These are phyloP conservation scores for Hymenoscyphus fructigenus DNA, from an alignment of 2,329 filamentous ascomycete genomes.

Conservation along the genomic window DNA sequence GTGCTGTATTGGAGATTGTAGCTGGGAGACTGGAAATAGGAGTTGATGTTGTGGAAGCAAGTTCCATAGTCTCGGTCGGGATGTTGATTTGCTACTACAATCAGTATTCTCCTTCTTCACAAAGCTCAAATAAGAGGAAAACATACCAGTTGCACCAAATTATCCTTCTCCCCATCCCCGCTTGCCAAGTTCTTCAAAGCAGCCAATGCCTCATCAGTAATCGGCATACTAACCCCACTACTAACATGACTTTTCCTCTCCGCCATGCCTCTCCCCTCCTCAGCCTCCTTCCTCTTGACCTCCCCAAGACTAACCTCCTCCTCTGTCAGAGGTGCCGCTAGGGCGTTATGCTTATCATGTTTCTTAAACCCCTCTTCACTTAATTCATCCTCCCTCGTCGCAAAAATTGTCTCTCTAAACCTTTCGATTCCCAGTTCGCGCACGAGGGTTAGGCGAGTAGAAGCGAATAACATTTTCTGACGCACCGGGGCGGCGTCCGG, in stretches of 20 bases:
- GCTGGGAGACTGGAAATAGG: conserved; percentile 57
- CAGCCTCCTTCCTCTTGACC: conserved; percentile 73
- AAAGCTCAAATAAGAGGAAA: not conserved
- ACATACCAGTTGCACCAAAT: conserved; percentile 65
- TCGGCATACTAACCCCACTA: conserved; percentile 45
- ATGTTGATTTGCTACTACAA: conserved; percentile 67
- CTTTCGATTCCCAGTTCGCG: conserved; percentile 76
- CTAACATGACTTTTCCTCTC: conserved; percentile 51
- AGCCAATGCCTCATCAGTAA: conserved; percentile 61
- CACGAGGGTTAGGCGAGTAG: conserved; percentile 71
- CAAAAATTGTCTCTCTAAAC: conserved; percentile 75
- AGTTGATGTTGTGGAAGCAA: conserved; percentile 54
- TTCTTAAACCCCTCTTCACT: conserved; percentile 67
- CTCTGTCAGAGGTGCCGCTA: conserved; percentile 72
- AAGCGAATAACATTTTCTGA: conserved; percentile 84
- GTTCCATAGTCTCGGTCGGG: conserved; percentile 65
- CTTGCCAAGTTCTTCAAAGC: conserved; percentile 60
- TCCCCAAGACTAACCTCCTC: conserved; percentile 71
- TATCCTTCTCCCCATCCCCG: conserved; percentile 44
- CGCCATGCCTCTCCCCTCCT: conserved; percentile 67
- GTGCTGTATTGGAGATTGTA: conserved; percentile 65
- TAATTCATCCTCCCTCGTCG: conserved; percentile 68
- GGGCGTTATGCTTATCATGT: conserved; percentile 65
- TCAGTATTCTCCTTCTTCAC: not conserved
- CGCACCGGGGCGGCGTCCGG: conserved; percentile 76